A percentile compares a stretch with the other conserved stretches of the same genome.
These are phyloP conservation scores for Bauhinia variegata DNA, from an alignment of 306 rosid genomes.

Conservation along the genomic window DNA sequence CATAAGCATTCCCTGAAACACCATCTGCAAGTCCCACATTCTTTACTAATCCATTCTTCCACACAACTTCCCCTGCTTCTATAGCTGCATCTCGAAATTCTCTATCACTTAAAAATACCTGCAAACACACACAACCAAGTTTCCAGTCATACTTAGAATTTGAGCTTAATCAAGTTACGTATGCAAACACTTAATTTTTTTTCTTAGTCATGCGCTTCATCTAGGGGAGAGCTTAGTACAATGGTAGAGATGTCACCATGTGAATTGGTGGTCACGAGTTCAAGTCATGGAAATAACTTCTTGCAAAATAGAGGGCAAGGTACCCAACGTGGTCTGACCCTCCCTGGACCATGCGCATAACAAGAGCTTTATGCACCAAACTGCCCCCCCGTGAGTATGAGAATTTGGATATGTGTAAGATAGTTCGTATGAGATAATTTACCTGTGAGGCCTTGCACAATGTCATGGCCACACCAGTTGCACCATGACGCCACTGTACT, in stretches of 20 bases:
- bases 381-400: too few species aligned
- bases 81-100: slow-evolving; percentile 91
- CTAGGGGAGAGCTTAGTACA: too few species aligned
- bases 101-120: slow-evolving; percentile 71
- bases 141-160: not conserved
- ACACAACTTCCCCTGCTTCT: slow-evolving; percentile 95
- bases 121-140: slow-evolving; percentile 6
- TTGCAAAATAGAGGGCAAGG: too few species aligned
- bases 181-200: too few species aligned
- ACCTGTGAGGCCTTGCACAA: slow-evolving; percentile 91
- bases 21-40: slow-evolving; percentile 91
- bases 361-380: too few species aligned
- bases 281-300: too few species aligned
- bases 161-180: too few species aligned
- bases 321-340: too few species aligned
- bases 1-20: slow-evolving; percentile 77
- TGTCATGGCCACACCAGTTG: slow-evolving; percentile 83
- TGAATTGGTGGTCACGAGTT: too few species aligned
- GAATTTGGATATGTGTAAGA: not conserved
- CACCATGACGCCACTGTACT: slow-evolving; percentile 94
- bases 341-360: too few species aligned
- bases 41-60: slow-evolving; percentile 85
- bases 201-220: too few species aligned
- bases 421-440: not conserved
- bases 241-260: too few species aligned